Base-by-base conservation (phyloP, 352 stramenopile species). In the Phytophthora tubulina region DNA sequence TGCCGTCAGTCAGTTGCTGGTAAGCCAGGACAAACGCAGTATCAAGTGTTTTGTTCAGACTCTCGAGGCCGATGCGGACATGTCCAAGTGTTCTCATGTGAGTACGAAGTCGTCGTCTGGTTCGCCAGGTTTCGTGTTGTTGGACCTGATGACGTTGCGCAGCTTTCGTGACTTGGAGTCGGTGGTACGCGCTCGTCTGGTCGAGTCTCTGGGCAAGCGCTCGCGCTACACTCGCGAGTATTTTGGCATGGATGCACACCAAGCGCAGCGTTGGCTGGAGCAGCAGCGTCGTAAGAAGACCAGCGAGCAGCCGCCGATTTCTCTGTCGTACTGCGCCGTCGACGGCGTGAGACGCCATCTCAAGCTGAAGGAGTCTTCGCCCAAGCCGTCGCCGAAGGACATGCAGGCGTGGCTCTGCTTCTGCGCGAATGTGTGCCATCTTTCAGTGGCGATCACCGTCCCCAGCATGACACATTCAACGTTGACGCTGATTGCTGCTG, bases 21-120 rank as follows among this genome's bases (percentile, higher is more conserved):
- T 91, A 10, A 85, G 72, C 51, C 82, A 92, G 58, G 80, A 91
- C 74, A 92, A 92, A 49, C 82, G 81, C 64, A 88, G 71, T 41
- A 62, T 90, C 61, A 89, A 86, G 72, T 91, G 82, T 42, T 92
- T 82, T 64, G 67, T 92, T 8, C 72, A 83, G 32, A 61, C 55
- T 14, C 17, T 61, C 17, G 49, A 67, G 11, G 58, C 17, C 6
- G 41, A 48, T 15, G 35, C 57, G 6, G 38, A 64, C 10, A 39
- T 62, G 49, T 51, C 65, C 35, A 56, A 44, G 41, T 75, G 74
- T 42, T 49, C 38, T 41, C 56, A 75, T 41, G 4, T 55, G 3
- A 61, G 39, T 4, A 39, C 50, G 9, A 62, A 65, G 13, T 7
- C 58, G 3, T 65, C 67, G 27, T 69, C 67, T n/a, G 31, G 48